A percentile compares a stretch with the other conserved stretches of the same genome.
Evolutionary conservation across 1,139 yeast species (phyloP).

Genomic region (Geotrichum reessii): DNA sequence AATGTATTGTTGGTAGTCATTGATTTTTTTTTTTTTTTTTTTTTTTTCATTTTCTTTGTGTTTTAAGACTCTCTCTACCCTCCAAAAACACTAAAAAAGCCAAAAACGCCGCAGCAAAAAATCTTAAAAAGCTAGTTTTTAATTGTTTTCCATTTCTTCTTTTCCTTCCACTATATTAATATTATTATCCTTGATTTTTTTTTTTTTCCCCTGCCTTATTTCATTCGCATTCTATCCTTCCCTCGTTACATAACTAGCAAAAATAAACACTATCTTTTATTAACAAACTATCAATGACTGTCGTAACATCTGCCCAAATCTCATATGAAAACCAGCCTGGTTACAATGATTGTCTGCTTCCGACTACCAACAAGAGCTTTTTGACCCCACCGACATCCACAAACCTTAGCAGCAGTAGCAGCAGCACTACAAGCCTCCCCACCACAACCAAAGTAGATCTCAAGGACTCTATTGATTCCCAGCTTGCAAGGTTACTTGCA

Average conservation of each 20-base stretch:
- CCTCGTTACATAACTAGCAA: not conserved
- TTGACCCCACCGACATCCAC: not conserved
- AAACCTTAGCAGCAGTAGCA: too few relatives aligned
- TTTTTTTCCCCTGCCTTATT: not conserved
- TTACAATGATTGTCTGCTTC: conserved; percentile 39
- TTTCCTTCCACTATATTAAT: too few relatives aligned
- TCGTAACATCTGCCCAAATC: conserved; percentile 31
- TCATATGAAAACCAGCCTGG: conserved; percentile 34
- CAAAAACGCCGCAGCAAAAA: not conserved
- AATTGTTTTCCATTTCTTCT: not conserved
- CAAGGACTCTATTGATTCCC: not conserved
- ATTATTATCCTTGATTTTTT: not conserved
- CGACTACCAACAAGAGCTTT: conserved; percentile 18
- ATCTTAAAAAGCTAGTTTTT: not conserved
- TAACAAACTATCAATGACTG: not conserved
- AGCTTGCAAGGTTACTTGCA: conserved; percentile 19
- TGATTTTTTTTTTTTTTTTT: too few relatives aligned
- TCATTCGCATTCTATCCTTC: not conserved
- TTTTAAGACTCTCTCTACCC: too few relatives aligned
- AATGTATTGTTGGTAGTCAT: too few relatives aligned
- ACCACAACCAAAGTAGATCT: conserved; percentile 7
- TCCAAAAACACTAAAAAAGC: too few relatives aligned
- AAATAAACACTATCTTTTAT: not conserved
- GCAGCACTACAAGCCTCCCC: conserved; percentile 10
- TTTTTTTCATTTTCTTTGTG: too few relatives aligned